A percentile compares a stretch with the other conserved stretches of the same genome.
These are phyloP conservation scores for Emmonsiellopsis sp. DNA, from an alignment of 2,329 filamentous ascomycete species.

Conservation along the genomic window DNA sequence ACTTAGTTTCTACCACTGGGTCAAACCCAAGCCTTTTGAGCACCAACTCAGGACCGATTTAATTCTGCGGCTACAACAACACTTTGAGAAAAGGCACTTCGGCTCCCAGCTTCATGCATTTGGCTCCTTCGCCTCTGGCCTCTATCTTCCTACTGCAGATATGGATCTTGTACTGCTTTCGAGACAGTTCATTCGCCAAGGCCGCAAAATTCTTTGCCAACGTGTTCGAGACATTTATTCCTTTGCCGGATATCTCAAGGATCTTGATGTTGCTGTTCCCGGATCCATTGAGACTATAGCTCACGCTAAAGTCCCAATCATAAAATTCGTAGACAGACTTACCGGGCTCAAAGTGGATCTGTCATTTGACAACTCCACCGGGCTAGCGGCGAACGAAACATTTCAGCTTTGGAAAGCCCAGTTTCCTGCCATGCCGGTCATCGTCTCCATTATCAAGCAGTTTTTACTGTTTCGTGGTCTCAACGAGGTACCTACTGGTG, in stretches of 20 bases:
- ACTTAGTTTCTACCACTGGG: constrained; percentile 76
- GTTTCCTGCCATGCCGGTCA: constrained; percentile 74
- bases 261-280: constrained; percentile 46
- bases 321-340: constrained; percentile 74
- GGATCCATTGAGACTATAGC: constrained; percentile 58
- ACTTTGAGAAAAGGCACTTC: constrained; percentile 48
- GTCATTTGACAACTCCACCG: constrained; percentile 86
- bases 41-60: constrained; percentile 63
- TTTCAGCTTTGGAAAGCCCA: constrained; percentile 69
- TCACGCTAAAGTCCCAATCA: constrained; percentile 74
- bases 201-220: constrained; percentile 42
- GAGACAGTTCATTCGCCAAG: constrained; percentile 46
- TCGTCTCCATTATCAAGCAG: constrained; percentile 87
- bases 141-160: constrained; percentile 71
- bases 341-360: constrained; percentile 83
- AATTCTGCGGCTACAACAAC: constrained; percentile 55
- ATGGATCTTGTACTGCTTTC: constrained; percentile 86
- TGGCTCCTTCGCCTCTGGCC: constrained; percentile 84
- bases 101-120: constrained; percentile 64
- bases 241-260: constrained; percentile 52
- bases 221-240: constrained; percentile 47
- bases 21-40: constrained; percentile 69
- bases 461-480: constrained; percentile 79
- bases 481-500: constrained; percentile 85
- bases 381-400: constrained; percentile 68